Percentiles rank a stretch among this genome's conserved stretches.
phyloP scores from a whole-genome alignment of 805 yeast species.

The Wickerhamiella dianesei region DNA sequence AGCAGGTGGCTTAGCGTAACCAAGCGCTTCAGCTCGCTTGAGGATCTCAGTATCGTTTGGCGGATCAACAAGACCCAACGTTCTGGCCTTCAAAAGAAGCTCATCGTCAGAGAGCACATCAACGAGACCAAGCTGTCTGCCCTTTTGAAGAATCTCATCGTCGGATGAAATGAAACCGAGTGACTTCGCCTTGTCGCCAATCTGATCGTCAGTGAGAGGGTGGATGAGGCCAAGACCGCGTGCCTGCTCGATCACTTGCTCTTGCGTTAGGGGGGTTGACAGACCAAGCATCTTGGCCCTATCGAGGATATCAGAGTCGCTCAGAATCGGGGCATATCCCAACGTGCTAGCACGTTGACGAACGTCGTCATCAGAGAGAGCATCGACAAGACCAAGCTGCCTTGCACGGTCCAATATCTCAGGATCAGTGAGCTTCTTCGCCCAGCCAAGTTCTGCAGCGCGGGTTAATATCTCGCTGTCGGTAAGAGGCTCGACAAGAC shows the following conservation, averaged over 20 bases:
- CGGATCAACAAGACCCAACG: conserved; percentile 9
- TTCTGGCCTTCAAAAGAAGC: conserved; percentile 1
- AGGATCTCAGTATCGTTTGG: neutral
- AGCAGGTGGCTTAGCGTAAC: conserved; percentile 13
- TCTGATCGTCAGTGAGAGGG: conserved; percentile 6
- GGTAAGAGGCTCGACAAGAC: conserved; percentile 9
- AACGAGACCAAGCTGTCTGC: conserved; percentile 1
- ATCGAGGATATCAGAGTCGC: conserved; percentile 36
- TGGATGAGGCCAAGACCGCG: conserved; percentile 8
- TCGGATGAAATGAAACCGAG: conserved; percentile 20
- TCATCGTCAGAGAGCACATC: conserved; percentile 1
- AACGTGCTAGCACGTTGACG: conserved; percentile 61
- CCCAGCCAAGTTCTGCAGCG: conserved; percentile 12
- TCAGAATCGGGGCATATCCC: conserved; percentile 46
- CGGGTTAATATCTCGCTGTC: conserved; percentile 4
- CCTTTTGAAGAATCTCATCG: conserved; percentile 32
- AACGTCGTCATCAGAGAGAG: conserved; percentile 9
- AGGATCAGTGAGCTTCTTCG: conserved; percentile 5
- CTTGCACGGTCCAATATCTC: conserved; percentile 14
- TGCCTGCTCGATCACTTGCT: conserved; percentile 9
- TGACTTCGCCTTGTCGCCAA: conserved; percentile 6
- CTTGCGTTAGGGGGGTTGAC: conserved; percentile 9
- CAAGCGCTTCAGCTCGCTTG: conserved; percentile 13
- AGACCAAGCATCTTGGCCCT: conserved; percentile 20
- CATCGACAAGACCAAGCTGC: conserved; percentile 18